These are phyloP conservation scores for Fusarium compactum DNA, from an alignment of 2,329 filamentous ascomycete species.

Conservation along the genomic window DNA sequence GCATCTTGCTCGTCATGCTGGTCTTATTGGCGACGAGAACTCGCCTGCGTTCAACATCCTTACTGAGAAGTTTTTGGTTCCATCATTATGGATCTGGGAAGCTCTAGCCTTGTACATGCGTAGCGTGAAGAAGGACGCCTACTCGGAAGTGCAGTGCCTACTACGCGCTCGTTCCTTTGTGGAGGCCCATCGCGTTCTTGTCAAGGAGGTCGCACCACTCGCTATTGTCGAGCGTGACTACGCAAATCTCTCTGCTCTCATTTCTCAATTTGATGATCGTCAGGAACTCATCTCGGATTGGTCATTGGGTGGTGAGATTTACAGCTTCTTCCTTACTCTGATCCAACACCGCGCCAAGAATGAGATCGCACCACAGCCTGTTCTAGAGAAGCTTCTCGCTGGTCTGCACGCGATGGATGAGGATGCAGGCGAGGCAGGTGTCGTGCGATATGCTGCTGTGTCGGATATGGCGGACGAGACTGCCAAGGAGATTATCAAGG, in stretches of 20 bases:
- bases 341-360: slow-evolving; percentile 58
- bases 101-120: slow-evolving; percentile 88
- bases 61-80: slow-evolving; percentile 75
- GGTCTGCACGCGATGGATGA: slow-evolving; percentile 68
- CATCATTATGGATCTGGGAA: slow-evolving; percentile 84
- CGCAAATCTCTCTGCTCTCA: slow-evolving; percentile 73
- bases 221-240: slow-evolving; percentile 88
- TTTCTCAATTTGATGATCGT: slow-evolving; percentile 77
- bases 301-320: slow-evolving; percentile 84
- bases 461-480: slow-evolving; percentile 84
- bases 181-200: slow-evolving; percentile 87
- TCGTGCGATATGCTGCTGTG: slow-evolving; percentile 74
- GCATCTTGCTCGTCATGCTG: slow-evolving; percentile 78
- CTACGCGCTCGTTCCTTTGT: slow-evolving; percentile 80
- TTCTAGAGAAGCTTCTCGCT: slow-evolving; percentile 68
- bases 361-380: slow-evolving; percentile 56
- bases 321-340: slow-evolving; percentile 70
- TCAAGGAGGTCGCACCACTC: slow-evolving; percentile 81
- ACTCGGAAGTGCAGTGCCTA: slow-evolving; percentile 81
- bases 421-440: slow-evolving; percentile 57
- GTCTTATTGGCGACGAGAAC: slow-evolving; percentile 70
- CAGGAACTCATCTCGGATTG: slow-evolving; percentile 76
- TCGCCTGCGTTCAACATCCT: slow-evolving; percentile 70
- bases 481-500: slow-evolving; percentile 71
- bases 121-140: slow-evolving; percentile 75